These are phyloP conservation scores for Lophiotrema nucula DNA, from an alignment of 495 filamentous ascomycete genomes.

Conservation along the genomic window DNA sequence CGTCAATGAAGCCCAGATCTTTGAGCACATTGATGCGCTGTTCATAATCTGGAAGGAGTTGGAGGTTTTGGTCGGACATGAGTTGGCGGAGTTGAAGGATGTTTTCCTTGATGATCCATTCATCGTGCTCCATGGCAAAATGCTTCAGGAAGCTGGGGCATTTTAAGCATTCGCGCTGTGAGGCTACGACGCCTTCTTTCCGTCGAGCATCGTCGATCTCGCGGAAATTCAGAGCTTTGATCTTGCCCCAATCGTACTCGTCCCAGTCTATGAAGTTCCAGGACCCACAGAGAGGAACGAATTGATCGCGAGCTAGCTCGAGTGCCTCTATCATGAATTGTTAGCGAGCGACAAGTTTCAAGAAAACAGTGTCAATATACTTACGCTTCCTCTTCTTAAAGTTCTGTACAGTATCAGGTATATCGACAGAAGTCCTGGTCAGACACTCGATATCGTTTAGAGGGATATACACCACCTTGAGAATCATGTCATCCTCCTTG, in stretches of 20 bases:
- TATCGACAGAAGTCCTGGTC: constrained; percentile 68
- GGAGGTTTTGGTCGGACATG: constrained; percentile 95
- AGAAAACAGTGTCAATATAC: constrained; percentile 10
- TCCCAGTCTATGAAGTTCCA: constrained; percentile 78
- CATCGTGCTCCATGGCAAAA: constrained; percentile 91
- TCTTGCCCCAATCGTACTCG: constrained; percentile 76
- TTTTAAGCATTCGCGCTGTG: constrained; percentile 56
- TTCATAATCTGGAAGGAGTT: constrained; percentile 96
- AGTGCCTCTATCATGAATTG: constrained; percentile 37
- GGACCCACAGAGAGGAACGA: constrained; percentile 60
- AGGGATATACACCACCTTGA: constrained; percentile 64
- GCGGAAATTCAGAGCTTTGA: constrained; percentile 74
- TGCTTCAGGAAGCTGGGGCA: constrained; percentile 84
- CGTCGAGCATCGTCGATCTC: constrained; percentile 69
- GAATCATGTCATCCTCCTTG: constrained; percentile 52
- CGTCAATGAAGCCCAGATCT: constrained; percentile 87
- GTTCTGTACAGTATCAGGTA: constrained; percentile 34
- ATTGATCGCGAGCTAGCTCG: constrained; percentile 57
- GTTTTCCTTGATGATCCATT: constrained; percentile 90
- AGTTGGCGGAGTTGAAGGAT: constrained; percentile 78
- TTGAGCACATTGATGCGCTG: constrained; percentile 89
- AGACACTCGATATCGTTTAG: constrained; percentile 76
- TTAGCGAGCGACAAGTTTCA: constrained; percentile 1
- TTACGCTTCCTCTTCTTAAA: constrained; percentile 27
- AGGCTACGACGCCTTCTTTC: constrained; percentile 56